A percentile compares a stretch with the other conserved stretches of the same genome.
These are phyloP conservation scores for Kentomonas sorsogonicus DNA, from an alignment of 208 protist genomes.

Conservation along the genomic window DNA sequence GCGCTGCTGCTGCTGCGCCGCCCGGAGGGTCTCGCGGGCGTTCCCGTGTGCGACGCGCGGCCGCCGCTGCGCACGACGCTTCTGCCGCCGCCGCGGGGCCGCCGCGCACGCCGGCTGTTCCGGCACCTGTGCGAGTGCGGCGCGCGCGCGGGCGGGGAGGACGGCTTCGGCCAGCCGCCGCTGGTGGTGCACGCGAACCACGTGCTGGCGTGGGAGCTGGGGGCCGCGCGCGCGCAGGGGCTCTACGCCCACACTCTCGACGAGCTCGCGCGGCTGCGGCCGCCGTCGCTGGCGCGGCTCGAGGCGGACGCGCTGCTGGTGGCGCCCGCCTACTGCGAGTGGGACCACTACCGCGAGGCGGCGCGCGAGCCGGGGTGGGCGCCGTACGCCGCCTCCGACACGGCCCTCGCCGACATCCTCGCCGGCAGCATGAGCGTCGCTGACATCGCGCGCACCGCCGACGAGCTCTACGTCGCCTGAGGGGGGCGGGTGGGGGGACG, in stretches of 20 bases:
- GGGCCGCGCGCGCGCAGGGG: conserved; percentile 25
- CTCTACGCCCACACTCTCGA: conserved; percentile 65
- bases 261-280: conserved; percentile 38
- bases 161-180: conserved; percentile 2
- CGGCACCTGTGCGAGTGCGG: conserved; percentile 21
- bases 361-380: conserved; percentile 63
- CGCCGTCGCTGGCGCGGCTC: conserved; percentile 25
- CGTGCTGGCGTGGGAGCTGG: conserved; percentile 54
- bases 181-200: conserved; percentile 73
- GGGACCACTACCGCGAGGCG: conserved; percentile 75
- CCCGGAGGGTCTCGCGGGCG: conserved; percentile 25
- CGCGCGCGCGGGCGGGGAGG: background rate
- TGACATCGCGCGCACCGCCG: conserved; percentile 6
- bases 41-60: conserved; percentile 16
- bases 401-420: conserved; percentile 30
- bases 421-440: conserved; percentile 17
- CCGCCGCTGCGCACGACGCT: conserved; percentile 8
- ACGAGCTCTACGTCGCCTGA: conserved; percentile 2
- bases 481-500: background rate
- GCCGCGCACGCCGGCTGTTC: conserved; percentile 14
- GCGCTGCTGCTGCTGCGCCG: conserved; percentile 30
- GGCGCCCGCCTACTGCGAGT: conserved; percentile 49
- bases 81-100: background rate
- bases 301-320: conserved; percentile 44
- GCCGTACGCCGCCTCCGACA: conserved; percentile 34